phyloP scores from a whole-genome alignment of 2,329 filamentous ascomycete species.

The Conoideocrella luteorostrata region DNA sequence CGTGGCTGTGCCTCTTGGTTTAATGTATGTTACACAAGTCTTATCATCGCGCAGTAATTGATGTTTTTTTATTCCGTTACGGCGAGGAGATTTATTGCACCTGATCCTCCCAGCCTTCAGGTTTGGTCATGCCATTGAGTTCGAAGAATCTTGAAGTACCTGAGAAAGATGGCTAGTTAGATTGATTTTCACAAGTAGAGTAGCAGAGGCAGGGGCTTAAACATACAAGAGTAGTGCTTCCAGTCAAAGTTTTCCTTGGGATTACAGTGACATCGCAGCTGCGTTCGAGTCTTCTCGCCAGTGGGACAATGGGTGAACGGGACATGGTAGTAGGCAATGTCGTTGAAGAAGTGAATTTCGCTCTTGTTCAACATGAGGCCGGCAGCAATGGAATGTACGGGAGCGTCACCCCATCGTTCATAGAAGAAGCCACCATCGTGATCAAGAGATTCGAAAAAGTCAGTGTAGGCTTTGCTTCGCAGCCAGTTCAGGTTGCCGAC shows the following conservation, averaged over 20 bases:
- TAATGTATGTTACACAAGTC: slow-evolving; percentile 2
- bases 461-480: slow-evolving; percentile 77
- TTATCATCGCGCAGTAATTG: neutral
- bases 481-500: slow-evolving; percentile 93
- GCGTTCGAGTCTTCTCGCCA: slow-evolving; percentile 72
- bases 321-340: slow-evolving; percentile 96
- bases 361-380: slow-evolving; percentile 82
- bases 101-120: slow-evolving; percentile 65
- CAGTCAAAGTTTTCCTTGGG: slow-evolving; percentile 98
- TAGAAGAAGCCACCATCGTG: slow-evolving; percentile 96
- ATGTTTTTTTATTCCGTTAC: too few relatives aligned
- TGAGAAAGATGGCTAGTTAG: slow-evolving; percentile 11
- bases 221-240: slow-evolving; percentile 94
- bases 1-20: neutral
- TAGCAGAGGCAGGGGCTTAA: too few relatives aligned
- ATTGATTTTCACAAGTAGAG: neutral
- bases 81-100: slow-evolving; percentile 1
- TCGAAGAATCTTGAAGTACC: slow-evolving; percentile 78
- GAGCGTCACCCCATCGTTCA: slow-evolving; percentile 96
- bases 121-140: slow-evolving; percentile 72
- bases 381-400: slow-evolving; percentile 96
- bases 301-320: slow-evolving; percentile 98
- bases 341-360: slow-evolving; percentile 97
- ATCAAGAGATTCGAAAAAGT: slow-evolving; percentile 87
- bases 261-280: slow-evolving; percentile 90